phyloP scores from a whole-genome alignment of 2,329 filamentous ascomycete genomes.

The Sarocladium kiliense region DNA sequence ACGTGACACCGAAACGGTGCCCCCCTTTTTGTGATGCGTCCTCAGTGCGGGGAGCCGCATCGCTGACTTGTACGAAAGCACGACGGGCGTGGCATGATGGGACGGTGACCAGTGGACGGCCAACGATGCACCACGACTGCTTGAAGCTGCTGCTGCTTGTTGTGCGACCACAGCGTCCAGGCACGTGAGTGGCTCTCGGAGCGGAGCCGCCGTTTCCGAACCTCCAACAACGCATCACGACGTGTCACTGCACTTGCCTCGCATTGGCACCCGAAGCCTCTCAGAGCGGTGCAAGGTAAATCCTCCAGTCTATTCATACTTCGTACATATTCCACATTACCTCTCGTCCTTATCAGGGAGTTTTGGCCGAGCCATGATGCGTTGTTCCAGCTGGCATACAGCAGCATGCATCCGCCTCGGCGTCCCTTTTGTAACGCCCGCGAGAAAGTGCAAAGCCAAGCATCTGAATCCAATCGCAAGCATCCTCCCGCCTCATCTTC shows the following conservation, averaged over 20 bases:
- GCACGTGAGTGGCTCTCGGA: not conserved
- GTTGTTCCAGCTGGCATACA: not conserved
- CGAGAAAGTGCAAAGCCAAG: not conserved
- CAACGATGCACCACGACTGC: not conserved
- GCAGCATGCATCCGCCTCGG: not conserved
- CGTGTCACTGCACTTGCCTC: not conserved
- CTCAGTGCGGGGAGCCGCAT: not conserved
- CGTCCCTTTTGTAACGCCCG: not conserved
- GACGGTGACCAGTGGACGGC: not conserved
- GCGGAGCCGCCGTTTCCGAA: not conserved
- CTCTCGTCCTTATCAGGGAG: not conserved
- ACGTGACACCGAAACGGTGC: conserved; percentile 5
- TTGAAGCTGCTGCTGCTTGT: not conserved
- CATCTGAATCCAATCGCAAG: not conserved
- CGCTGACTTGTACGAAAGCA: not conserved
- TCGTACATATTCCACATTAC: not conserved
- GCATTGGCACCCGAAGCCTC: not conserved
- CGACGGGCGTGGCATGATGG: not conserved
- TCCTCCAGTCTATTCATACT: not conserved
- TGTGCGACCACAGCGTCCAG: not conserved
- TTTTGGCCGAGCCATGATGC: not conserved
- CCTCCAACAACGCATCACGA: not conserved
- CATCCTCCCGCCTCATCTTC: not conserved
- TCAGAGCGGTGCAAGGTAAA: not conserved
- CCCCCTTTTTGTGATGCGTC: not conserved